These are phyloP conservation scores for Cichorium intybus DNA, from an alignment of 140 eudicot species.

Conservation along the genomic window DNA sequence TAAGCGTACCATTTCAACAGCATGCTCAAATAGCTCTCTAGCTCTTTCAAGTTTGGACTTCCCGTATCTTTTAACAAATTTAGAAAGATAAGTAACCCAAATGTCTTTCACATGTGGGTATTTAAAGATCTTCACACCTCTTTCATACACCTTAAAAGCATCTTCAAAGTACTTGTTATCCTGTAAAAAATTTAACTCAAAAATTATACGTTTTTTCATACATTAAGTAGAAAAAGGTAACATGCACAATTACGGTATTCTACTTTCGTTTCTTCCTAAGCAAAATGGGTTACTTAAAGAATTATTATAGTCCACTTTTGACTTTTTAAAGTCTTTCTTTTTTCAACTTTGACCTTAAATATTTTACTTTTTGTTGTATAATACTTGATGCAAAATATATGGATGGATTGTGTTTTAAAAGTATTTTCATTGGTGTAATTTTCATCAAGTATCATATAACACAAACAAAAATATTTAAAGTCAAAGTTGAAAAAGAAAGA, in stretches of 20 bases:
- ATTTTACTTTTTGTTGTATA: too few relatives aligned
- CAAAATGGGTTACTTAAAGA: not conserved
- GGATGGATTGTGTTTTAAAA: too few relatives aligned
- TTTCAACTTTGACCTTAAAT: too few relatives aligned
- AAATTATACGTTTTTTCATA: conserved; percentile 21
- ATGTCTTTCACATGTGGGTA: conserved; percentile 96
- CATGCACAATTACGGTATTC: not conserved
- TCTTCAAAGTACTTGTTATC: conserved; percentile 95
- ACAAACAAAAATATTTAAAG: too few relatives aligned
- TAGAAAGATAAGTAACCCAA: conserved; percentile 94
- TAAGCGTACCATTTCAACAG: conserved; percentile 73
- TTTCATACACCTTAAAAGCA: conserved; percentile 89
- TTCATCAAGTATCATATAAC: too few relatives aligned
- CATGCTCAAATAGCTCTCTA: conserved; percentile 85
- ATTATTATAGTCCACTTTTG: too few relatives aligned
- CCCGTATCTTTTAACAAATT: conserved; percentile 92
- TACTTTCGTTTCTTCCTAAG: not conserved
- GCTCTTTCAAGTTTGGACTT: conserved; percentile 88
- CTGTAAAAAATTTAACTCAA: conserved; percentile 34
- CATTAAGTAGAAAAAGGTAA: not conserved
- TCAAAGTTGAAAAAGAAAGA: too few relatives aligned
- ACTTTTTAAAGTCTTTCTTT: too few relatives aligned
- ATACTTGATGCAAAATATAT: too few relatives aligned
- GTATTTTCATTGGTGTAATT: too few relatives aligned
- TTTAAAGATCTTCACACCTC: conserved; percentile 96